Evolutionary conservation across 2,329 filamentous ascomycete genomes (phyloP).

Genomic region (Phialophora macrospora): DNA sequence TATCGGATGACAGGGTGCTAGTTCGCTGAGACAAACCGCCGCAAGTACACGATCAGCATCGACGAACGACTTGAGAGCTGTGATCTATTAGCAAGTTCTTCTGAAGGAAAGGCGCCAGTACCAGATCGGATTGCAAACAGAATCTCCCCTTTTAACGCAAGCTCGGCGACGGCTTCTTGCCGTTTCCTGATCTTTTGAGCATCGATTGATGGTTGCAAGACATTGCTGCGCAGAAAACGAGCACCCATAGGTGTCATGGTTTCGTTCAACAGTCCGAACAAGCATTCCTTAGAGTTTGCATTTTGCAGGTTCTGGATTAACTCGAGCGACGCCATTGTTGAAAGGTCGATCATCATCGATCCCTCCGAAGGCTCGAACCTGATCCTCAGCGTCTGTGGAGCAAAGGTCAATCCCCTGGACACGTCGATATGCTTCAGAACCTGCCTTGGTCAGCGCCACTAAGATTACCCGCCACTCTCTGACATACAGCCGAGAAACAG

Average conservation of each 20-base stretch:
- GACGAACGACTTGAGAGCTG: conserved; percentile 73
- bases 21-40: conserved; percentile 57
- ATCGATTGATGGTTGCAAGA: conserved; percentile 85
- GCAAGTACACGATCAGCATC: conserved; percentile 83
- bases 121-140: conserved; percentile 76
- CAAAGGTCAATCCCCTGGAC: conserved; percentile 70
- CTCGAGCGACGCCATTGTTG: conserved; percentile 84
- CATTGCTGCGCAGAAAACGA: conserved; percentile 79
- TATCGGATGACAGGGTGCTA: background rate
- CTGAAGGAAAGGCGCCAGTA: conserved; percentile 44
- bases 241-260: conserved; percentile 88
- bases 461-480: background rate
- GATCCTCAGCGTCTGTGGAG: conserved; percentile 79
- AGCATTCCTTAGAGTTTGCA: conserved; percentile 75
- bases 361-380: conserved; percentile 87
- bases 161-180: conserved; percentile 81
- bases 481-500: conserved; percentile 79
- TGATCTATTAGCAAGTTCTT: conserved; percentile 24
- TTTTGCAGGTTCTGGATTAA: conserved; percentile 85
- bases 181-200: conserved; percentile 69
- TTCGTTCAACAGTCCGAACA: conserved; percentile 84
- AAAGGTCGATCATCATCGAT: conserved; percentile 93
- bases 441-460: conserved; percentile 51
- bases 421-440: conserved; percentile 80
- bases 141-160: conserved; percentile 81